A percentile compares a stretch with the other conserved stretches of the same genome.
These are phyloP conservation scores for Amaranthus palmeri DNA, from an alignment of 148 eudicot genomes.

Conservation along the genomic window DNA sequence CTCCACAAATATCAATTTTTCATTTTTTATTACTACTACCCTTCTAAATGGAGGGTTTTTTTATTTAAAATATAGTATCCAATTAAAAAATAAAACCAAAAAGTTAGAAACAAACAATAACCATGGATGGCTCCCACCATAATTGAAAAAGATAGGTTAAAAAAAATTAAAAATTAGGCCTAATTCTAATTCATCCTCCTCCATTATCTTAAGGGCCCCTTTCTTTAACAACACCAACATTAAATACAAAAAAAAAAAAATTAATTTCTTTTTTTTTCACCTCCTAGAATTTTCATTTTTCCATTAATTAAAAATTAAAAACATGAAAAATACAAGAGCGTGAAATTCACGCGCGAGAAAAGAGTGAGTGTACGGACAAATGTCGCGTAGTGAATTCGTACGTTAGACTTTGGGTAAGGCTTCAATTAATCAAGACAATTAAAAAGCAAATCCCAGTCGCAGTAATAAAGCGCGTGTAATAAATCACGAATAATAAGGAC, in stretches of 20 bases:
- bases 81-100: conserved; percentile 15
- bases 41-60: neutral
- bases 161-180: neutral
- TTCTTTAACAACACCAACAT: conserved; percentile 28
- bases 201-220: conserved; percentile 27
- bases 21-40: neutral
- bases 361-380: conserved; percentile 19
- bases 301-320: neutral
- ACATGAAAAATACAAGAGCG: conserved; percentile 17
- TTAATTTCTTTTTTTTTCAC: too few relatives aligned
- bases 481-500: conserved; percentile 9
- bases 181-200: conserved; percentile 3
- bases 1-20: conserved; percentile 2
- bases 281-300: neutral
- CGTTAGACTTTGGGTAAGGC: conserved; percentile 34
- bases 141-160: neutral
- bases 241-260: neutral
- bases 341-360: neutral
- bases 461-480: neutral
- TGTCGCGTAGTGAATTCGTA: conserved; percentile 30
- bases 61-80: neutral
- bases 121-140: conserved; percentile 23
- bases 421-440: neutral
- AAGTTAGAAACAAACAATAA: conserved; percentile 28
- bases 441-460: conserved; percentile 1